Evolutionary conservation across 768 basidiomycete genomes (phyloP).

Genomic region (Leccinum fibrillosum): DNA sequence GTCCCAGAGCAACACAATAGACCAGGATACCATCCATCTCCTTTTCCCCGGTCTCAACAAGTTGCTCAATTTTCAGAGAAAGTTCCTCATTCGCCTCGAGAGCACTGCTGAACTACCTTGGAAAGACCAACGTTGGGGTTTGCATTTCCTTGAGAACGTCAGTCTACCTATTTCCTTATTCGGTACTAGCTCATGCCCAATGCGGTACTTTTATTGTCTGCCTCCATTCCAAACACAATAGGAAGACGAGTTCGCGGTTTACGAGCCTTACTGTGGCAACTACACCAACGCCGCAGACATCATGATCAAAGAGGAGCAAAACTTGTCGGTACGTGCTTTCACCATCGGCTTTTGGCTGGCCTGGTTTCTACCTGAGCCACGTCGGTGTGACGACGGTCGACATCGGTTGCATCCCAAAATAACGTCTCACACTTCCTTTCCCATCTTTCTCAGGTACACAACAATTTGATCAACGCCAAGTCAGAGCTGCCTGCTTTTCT

Average conservation of each 20-base stretch:
- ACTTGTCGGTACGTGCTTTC: conserved; percentile 64
- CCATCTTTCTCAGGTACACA: conserved; percentile 54
- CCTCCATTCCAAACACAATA: conserved; percentile 42
- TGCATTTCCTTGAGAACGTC: conserved; percentile 79
- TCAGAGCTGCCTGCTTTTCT: conserved; percentile 94
- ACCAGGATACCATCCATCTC: conserved; percentile 92
- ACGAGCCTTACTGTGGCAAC: conserved; percentile 97
- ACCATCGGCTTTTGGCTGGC: background rate
- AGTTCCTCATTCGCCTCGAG: conserved; percentile 88
- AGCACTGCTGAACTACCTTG: conserved; percentile 79
- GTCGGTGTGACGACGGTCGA: conserved; percentile 27
- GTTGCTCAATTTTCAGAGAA: conserved; percentile 93
- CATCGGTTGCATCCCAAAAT: conserved; percentile 16
- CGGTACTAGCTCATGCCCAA: conserved; percentile 31
- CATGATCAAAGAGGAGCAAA: conserved; percentile 82
- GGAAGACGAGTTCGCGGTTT: conserved; percentile 95
- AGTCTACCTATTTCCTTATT: conserved; percentile 30
- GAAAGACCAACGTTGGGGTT: conserved; percentile 86
- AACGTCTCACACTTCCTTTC: conserved; percentile 15
- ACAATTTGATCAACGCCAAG: conserved; percentile 84
- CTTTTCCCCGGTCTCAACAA: conserved; percentile 95
- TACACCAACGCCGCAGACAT: conserved; percentile 85
- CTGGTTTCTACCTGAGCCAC: conserved; percentile 13
- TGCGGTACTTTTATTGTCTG: conserved; percentile 42
- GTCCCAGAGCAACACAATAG: conserved; percentile 78